These are phyloP conservation scores for Calonectria multiphialidica DNA, from an alignment of 2,329 filamentous ascomycete genomes.

Conservation along the genomic window DNA sequence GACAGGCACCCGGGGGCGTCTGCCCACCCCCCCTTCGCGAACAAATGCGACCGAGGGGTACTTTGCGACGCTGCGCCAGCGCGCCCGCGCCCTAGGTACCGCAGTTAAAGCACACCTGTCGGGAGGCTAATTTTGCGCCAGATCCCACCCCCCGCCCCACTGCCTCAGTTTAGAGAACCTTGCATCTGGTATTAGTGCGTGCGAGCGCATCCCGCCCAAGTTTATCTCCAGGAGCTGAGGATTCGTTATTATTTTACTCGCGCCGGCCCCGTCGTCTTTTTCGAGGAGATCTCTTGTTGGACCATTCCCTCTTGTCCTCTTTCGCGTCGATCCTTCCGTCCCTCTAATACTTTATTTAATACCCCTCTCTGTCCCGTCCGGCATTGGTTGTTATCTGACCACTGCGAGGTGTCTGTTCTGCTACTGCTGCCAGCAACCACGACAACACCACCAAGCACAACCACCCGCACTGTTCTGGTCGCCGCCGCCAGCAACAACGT, in stretches of 20 bases:
- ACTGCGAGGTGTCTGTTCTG: not conserved
- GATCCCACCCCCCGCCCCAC: constrained; percentile 18
- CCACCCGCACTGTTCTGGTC: constrained; percentile 10
- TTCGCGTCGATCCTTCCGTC: constrained; percentile 40
- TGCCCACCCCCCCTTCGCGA: not conserved
- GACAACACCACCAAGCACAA: too few species aligned
- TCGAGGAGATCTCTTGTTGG: constrained; percentile 7
- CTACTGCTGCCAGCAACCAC: not conserved
- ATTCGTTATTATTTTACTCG: constrained; percentile 24
- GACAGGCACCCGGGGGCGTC: not conserved
- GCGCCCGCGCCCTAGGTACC: not conserved
- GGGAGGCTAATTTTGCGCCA: constrained; percentile 21
- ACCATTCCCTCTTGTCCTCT: constrained; percentile 20
- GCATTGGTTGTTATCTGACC: not conserved
- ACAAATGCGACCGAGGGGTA: not conserved
- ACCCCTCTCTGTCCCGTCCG: not conserved
- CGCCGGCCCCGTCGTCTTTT: constrained; percentile 12
- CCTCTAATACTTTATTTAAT: constrained; percentile 26
- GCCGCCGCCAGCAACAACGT: not conserved
- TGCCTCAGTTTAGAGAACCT: constrained; percentile 27
- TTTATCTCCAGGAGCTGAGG: constrained; percentile 39
- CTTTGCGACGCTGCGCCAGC: not conserved
- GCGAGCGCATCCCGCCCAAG: constrained; percentile 25
- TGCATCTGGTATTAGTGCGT: constrained; percentile 28
- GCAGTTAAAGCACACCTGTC: constrained; percentile 6